Base-by-base conservation (phyloP, 1,139 yeast species). In the Yamadazyma taylorii region DNA sequence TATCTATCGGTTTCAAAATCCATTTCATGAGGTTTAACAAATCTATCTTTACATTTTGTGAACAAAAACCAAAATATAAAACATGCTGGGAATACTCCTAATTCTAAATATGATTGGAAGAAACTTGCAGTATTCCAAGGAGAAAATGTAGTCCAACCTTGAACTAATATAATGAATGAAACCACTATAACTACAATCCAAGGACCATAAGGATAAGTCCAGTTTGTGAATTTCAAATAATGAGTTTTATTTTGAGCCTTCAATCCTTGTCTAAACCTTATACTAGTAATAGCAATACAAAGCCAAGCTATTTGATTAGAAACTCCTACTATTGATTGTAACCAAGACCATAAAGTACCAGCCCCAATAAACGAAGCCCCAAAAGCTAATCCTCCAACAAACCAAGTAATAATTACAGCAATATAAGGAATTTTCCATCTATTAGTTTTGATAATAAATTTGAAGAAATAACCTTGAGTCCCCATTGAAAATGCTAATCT, bases 1-100 rank as follows among this genome's bases (percentile, higher is more conserved):
- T 80, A 80, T 42, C 77, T 63, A 49, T 79, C 85, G 8, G 81
- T 72, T 35, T 74, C 82, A 36, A 80, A 75, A 52, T 81, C 86
- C 82, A 80, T 79, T 16, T 78, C 81, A 38, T 66, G 69, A 5
- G 61, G 55, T 35, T 61, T 65, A 9, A 75, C 70, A 50, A 75
- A 72, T 40, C 60, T 63, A 40, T 80, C 83, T 38, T 61, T 60
- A 4, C 68, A 66, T 37, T 69, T 63, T 43, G 61, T 73, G 38
- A 60, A 63, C 32, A 68, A 48, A 75, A 81, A 76, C 73, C 73
- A 68, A 34, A 60, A 40, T 3, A 60, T 15, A 46, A 64, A 68
- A 17, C 62, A 51, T 6, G 55, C 33, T 19, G 73, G 73, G 56
- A 69, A 67, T 5, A 68, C 63, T 3, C 60, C 63, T 35, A 68